Evolutionary conservation across 73 alveolate species (phyloP).

Genomic region (Symbiodinium pilosum): DNA sequence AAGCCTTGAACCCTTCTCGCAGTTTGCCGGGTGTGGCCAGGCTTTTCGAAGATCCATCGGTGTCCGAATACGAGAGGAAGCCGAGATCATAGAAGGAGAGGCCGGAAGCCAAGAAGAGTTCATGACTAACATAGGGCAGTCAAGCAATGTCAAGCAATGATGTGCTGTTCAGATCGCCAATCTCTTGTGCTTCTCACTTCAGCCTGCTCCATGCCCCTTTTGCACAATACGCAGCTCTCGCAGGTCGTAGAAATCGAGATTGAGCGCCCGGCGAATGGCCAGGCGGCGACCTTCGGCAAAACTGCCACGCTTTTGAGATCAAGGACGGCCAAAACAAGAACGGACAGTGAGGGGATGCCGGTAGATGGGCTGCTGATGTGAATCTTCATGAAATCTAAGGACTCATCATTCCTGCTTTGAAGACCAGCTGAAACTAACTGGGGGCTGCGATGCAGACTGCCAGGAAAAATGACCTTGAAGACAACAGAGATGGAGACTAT

Average conservation of each 20-base stretch:
- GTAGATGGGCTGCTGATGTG: too few relatives aligned
- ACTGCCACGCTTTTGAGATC: too few relatives aligned
- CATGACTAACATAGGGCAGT: neutral
- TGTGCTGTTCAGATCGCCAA: neutral
- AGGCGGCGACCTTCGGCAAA: constrained; percentile 87
- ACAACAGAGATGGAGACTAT: constrained; percentile 99
- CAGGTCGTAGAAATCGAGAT: constrained; percentile 99
- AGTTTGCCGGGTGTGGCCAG: constrained; percentile 51
- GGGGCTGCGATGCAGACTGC: constrained; percentile 95
- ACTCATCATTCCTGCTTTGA: neutral
- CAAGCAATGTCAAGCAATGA: neutral
- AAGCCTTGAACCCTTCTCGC: too few relatives aligned
- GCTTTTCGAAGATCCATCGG: constrained; percentile 99
- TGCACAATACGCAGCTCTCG: neutral
- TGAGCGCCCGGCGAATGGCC: constrained; percentile 98
- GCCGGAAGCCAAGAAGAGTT: neutral
- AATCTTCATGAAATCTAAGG: too few relatives aligned
- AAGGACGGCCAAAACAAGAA: too few relatives aligned
- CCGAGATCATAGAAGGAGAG: constrained; percentile 99
- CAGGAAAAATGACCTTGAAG: constrained; percentile 98
- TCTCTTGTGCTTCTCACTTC: neutral
- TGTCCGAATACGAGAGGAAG: constrained; percentile 99
- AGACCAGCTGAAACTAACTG: neutral
- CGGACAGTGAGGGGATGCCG: too few relatives aligned
- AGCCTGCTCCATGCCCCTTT: neutral